Evolutionary conservation across 2,329 filamentous ascomycete species (phyloP), one percentile per base, ranked within the genome.

Genomic region (Botryotinia narcissicola): DNA sequence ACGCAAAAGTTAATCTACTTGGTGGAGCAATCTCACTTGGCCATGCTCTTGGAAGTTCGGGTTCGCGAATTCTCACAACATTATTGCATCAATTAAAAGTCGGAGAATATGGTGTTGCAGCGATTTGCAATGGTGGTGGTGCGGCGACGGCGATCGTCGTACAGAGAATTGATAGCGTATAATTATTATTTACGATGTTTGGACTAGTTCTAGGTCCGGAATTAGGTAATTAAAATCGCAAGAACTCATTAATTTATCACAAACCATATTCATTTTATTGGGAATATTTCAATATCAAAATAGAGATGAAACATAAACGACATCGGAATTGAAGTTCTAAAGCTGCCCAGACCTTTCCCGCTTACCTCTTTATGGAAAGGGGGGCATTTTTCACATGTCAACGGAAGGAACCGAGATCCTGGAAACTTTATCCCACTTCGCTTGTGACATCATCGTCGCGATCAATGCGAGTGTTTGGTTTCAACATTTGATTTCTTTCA

Each of bases 71-170:
- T 77, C 84, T 98, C 74, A 94, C 94, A 2, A 97, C 95, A 0
- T 84, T 98, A 75, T 86, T 98, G 75, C 95, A 98, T 83, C 95
- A 98, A 84, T 86, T 98, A 75, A 91, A 97, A 85, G 76, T 92
- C 59, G 95, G 95, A 51, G 93, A 99, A 84, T 98, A 98, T 81
- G 96, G 96, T 71, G 93, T 95, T 77, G 96, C 95, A 25, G 95
- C 95, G 4, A 98, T 99, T 75, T 98, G 96, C 85, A 99, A 99
- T 80, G 96, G 96, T 63, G 96, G 96, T 60, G 96, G 96, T 74
- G 95, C 94, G 22, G 93, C 95, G 1, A 95, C 93, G 16, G 96
- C 95, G 0, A 87, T 98, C 81, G 93, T 98, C 67, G 93, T 99
- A 72, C 95, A 98, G 84, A 90, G 90, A 78, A 87, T 95, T 77